Evolutionary conservation across 164 flowering plant species (phyloP).

Genomic region (Stephania yunnanensis): DNA sequence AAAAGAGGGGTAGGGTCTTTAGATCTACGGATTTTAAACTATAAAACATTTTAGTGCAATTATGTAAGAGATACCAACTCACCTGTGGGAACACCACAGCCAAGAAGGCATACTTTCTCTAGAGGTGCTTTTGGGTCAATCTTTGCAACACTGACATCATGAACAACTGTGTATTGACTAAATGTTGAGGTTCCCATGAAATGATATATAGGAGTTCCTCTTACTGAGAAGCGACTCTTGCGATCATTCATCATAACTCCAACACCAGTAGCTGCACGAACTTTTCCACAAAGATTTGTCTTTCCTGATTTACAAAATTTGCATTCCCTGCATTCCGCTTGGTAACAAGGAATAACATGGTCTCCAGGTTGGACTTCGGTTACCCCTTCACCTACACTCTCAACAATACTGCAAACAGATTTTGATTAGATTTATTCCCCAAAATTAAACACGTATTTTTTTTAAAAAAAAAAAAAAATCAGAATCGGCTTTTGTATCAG

Average conservation of each 20-base stretch:
- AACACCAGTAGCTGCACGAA: conserved; percentile 84
- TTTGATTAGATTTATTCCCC: conserved; percentile 1
- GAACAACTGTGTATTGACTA: conserved; percentile 95
- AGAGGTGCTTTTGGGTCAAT: conserved; percentile 90
- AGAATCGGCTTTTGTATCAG: too few relatives aligned
- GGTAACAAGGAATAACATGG: conserved; percentile 96
- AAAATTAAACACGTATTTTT: neutral
- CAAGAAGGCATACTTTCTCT: conserved; percentile 95
- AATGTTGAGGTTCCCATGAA: conserved; percentile 99
- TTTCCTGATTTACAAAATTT: conserved; percentile 97
- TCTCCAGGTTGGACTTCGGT: conserved; percentile 96
- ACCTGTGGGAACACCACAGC: conserved; percentile 99
- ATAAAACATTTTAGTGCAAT: neutral
- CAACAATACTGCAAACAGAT: conserved; percentile 66
- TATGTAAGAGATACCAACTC: conserved; percentile 7
- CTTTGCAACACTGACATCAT: conserved; percentile 96
- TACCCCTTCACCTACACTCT: conserved; percentile 99
- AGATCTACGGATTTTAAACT: too few relatives aligned
- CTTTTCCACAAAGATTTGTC: conserved; percentile 97
- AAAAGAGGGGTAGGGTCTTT: too few relatives aligned
- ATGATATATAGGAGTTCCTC: conserved; percentile 89
- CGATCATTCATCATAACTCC: conserved; percentile 95
- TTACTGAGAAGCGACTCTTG: conserved; percentile 85
- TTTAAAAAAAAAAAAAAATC: too few relatives aligned
- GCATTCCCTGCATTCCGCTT: conserved; percentile 94